Evolutionary conservation across 306 rosid species (phyloP).

Genomic region (Carpinus fangiana): DNA sequence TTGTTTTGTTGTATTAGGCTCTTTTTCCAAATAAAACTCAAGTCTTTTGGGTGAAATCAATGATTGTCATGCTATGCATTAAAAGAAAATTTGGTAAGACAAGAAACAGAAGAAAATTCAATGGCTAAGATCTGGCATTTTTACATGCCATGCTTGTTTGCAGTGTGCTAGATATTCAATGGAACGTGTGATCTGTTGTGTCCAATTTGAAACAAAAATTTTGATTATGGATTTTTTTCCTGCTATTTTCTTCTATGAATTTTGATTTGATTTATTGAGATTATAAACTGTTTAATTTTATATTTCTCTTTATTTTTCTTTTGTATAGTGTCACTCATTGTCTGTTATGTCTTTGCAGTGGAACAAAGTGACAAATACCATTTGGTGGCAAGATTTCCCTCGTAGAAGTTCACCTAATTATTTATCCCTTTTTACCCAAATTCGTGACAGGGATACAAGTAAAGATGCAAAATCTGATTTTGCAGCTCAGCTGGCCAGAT

Average conservation of each 20-base stretch:
- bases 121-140: neutral
- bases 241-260: neutral
- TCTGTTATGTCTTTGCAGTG: constrained; percentile 50
- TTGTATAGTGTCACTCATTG: neutral
- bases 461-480: constrained; percentile 56
- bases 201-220: neutral
- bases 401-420: constrained; percentile 41
- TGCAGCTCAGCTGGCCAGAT: constrained; percentile 79
- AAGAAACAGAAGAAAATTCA: neutral
- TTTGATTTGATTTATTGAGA: neutral
- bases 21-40: neutral
- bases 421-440: constrained; percentile 60
- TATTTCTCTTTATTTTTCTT: neutral
- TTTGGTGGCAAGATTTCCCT: constrained; percentile 97
- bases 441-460: constrained; percentile 24
- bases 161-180: neutral
- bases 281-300: constrained; percentile 4
- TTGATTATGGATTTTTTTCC: neutral
- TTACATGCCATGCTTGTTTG: neutral
- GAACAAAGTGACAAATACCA: constrained; percentile 72
- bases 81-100: neutral
- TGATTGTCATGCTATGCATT: neutral
- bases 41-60: neutral
- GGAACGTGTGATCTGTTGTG: neutral
- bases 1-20: neutral